phyloP scores from a whole-genome alignment of 768 basidiomycete species.

The Hericium coralloides region DNA sequence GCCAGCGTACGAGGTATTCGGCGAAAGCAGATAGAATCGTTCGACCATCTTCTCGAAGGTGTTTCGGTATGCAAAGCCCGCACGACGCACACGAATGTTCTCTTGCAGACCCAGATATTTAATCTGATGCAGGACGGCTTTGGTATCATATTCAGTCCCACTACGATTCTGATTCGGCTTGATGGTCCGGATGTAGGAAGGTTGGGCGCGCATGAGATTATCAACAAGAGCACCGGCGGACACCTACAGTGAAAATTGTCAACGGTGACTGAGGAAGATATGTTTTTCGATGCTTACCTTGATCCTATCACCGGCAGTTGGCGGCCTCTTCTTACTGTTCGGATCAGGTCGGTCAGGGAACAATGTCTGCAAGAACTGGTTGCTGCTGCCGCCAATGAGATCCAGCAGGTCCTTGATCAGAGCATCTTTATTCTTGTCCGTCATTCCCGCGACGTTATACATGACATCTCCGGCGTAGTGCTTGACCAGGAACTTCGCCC shows the following conservation, averaged over 20 bases:
- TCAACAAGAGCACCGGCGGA: slow-evolving; percentile 97
- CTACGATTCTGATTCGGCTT: slow-evolving; percentile 98
- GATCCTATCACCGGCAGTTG: slow-evolving; percentile 96
- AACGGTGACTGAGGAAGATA: not conserved
- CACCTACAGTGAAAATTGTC: slow-evolving; percentile 29
- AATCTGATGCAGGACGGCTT: slow-evolving; percentile 96
- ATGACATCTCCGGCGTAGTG: slow-evolving; percentile 99
- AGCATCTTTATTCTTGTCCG: slow-evolving; percentile 99
- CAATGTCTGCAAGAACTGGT: slow-evolving; percentile 77
- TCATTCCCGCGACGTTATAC: slow-evolving; percentile 97
- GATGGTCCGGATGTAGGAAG: slow-evolving; percentile 98
- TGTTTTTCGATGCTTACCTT: slow-evolving; percentile 43
- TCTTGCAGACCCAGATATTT: slow-evolving; percentile 98
- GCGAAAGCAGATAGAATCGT: slow-evolving; percentile 92
- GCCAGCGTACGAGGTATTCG: slow-evolving; percentile 93
- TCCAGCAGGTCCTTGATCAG: slow-evolving; percentile 93
- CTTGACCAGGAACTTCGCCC: slow-evolving; percentile 87
- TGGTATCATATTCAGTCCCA: slow-evolving; percentile 82
- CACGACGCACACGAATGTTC: slow-evolving; percentile 94
- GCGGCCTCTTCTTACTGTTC: slow-evolving; percentile 94
- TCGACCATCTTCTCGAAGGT: slow-evolving; percentile 99
- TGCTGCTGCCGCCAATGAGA: slow-evolving; percentile 69
- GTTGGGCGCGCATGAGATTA: slow-evolving; percentile 95
- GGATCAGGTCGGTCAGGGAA: slow-evolving; percentile 96
- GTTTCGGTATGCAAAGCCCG: slow-evolving; percentile 97